A percentile compares a stretch with the other conserved stretches of the same genome.
Evolutionary conservation across 2,329 filamentous ascomycete species (phyloP).

Genomic region (Aspergillus latus): DNA sequence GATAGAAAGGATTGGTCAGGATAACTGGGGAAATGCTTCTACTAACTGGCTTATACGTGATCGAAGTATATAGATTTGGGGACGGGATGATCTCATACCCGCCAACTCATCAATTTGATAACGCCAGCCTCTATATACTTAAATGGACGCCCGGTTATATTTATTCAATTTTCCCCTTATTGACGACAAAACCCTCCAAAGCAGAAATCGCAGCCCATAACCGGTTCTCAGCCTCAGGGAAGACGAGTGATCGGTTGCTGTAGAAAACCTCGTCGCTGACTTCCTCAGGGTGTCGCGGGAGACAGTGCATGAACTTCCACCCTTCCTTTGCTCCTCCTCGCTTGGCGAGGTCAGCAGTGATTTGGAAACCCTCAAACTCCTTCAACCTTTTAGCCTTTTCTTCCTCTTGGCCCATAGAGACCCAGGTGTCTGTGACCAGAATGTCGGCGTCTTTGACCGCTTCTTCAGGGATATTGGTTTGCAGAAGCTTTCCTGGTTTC

Average conservation of each 20-base stretch:
- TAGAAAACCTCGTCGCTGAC: conserved; percentile 96
- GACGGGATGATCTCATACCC: background rate
- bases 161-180: conserved; percentile 72
- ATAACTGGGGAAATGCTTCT: background rate
- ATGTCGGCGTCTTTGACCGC: conserved; percentile 83
- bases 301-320: conserved; percentile 99
- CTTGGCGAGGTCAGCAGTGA: conserved; percentile 80
- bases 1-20: background rate
- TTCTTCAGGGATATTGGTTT: conserved; percentile 80
- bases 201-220: conserved; percentile 87
- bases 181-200: conserved; percentile 88
- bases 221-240: conserved; percentile 91
- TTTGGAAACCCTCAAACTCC: conserved; percentile 86
- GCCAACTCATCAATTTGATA: background rate
- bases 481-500: conserved; percentile 65
- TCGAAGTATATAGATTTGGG: background rate
- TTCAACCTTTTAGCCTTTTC: conserved; percentile 75
- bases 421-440: conserved; percentile 95
- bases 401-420: conserved; percentile 95
- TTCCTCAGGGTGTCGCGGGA: conserved; percentile 89
- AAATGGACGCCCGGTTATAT: background rate
- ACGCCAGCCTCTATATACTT: conserved; percentile 1
- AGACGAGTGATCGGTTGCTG: conserved; percentile 78
- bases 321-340: conserved; percentile 79
- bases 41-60: background rate